A percentile compares a stretch with the other conserved stretches of the same genome.
phyloP scores from a whole-genome alignment of 441 rosid genomes.

The Euphorbia celastroides region DNA sequence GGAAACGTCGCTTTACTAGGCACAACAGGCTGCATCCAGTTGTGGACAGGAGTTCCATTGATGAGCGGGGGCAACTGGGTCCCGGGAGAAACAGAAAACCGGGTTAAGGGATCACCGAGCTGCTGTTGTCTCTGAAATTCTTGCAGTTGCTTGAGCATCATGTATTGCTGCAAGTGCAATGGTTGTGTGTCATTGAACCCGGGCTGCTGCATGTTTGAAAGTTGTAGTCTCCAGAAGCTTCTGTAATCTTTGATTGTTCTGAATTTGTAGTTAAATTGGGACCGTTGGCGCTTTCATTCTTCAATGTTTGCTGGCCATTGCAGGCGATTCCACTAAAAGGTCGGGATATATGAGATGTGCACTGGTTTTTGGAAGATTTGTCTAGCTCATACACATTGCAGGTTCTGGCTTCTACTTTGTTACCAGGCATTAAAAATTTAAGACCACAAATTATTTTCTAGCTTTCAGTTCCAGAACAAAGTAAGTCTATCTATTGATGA shows the following conservation, averaged over 20 bases:
- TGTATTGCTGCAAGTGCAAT: conserved; percentile 57
- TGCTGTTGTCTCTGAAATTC: conserved; percentile 52
- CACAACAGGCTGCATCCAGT: conserved; percentile 56
- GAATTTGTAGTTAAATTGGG: conserved; percentile 31
- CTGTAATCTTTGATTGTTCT: conserved; percentile 46
- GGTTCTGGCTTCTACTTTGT: conserved; percentile 79
- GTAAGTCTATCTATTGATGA: conserved; percentile 12
- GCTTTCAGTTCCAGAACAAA: conserved; percentile 21
- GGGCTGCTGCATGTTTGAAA: conserved; percentile 58
- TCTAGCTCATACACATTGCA: conserved; percentile 78
- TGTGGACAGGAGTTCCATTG: conserved; percentile 57
- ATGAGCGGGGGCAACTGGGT: conserved; percentile 40
- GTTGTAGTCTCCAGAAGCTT: conserved; percentile 54
- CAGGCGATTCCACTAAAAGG: conserved; percentile 48
- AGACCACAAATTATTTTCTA: conserved; percentile 23
- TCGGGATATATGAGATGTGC: conserved; percentile 46
- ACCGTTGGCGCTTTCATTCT: conserved; percentile 29
- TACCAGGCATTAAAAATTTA: conserved; percentile 86
- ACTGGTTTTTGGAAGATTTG: conserved; percentile 52
- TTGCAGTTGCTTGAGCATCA: conserved; percentile 55
- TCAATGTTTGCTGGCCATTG: conserved; percentile 41
- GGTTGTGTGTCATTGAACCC: conserved; percentile 58
- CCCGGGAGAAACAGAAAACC: conserved; percentile 23
- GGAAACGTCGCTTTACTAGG: conserved; percentile 43
- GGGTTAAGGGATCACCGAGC: conserved; percentile 37